Evolutionary conservation across 208 protist species (phyloP), one percentile per base, ranked within the genome.

Genomic region (Strigomonas culicis): DNA sequence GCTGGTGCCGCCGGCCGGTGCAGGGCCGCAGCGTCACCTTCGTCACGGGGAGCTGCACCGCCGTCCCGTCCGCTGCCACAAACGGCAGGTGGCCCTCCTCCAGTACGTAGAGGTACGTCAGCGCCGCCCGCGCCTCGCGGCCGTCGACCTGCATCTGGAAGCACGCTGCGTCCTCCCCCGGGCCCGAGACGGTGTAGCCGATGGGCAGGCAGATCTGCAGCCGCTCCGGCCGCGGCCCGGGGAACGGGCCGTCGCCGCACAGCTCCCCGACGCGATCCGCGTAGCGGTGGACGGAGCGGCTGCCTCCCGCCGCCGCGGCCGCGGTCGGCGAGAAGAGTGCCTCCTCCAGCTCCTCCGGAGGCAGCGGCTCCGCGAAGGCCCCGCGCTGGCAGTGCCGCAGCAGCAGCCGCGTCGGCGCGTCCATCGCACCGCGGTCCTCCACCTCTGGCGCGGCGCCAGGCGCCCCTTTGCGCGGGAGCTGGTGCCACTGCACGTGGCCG

Each of bases 1-100:
- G 77, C 70, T 97, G 93, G 65, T 97, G 93, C 1, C 88, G 73
- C 19, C 93, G 75, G 1, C 93, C 93, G 0, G 90, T 95, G 46
- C 73, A 70, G 0, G 86, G 87, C 11, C 66, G 31, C 0, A 95
- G 70, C 22, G 77, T 63, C 27, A 93, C 76, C 30, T 78, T 65
- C 24, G 85, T 88, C 30, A 90, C 85, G 0, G 87, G 75, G 4
- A 66, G 21, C 19, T 28, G 3, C 24, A 32, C 27, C 11, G 24
- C 34, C 22, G 21, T 58, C 43, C 3, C 24, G 8, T 17, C 24
- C 7, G 52, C 13, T 28, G 31, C 17, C 51, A 39, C 24, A 6
- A 36, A 55, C 15, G 17, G 30, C 22, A 58, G 17, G 32, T 64
- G 59, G 2, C 69, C 75, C n/a, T 61, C 47, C 24, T 67, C 49